phyloP scores from a whole-genome alignment of 495 filamentous ascomycete species.

The Neurospora sp. region DNA sequence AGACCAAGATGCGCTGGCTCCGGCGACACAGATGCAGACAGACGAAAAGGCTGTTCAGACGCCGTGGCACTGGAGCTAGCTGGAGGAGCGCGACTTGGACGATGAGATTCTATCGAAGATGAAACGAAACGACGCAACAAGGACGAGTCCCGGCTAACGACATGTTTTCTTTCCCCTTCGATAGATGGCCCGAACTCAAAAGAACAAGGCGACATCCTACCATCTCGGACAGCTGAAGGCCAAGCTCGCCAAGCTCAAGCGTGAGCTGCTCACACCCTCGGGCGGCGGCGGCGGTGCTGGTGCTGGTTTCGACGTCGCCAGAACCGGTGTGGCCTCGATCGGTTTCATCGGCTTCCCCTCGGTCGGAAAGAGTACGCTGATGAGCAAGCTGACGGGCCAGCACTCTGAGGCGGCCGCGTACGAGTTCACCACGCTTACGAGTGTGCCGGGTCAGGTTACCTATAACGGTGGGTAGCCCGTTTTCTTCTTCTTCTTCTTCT shows the following conservation, averaged over 20 bases:
- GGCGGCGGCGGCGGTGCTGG: constrained; percentile 71
- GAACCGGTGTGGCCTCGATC: constrained; percentile 94
- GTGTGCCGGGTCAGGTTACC: constrained; percentile 89
- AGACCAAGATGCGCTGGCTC: neutral
- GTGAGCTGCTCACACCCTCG: constrained; percentile 83
- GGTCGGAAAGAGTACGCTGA: constrained; percentile 94
- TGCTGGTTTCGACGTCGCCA: constrained; percentile 94
- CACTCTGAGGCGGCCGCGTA: constrained; percentile 96
- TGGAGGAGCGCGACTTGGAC: neutral
- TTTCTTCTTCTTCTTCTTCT: neutral
- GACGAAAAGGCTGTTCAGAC: neutral
- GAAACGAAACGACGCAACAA: neutral
- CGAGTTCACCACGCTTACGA: constrained; percentile 97
- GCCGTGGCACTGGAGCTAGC: neutral
- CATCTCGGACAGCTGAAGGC: constrained; percentile 87
- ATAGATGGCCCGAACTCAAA: constrained; percentile 90
- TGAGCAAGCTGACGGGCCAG: constrained; percentile 89
- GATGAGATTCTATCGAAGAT: constrained; percentile 7
- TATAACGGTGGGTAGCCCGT: constrained; percentile 59
- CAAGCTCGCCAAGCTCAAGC: constrained; percentile 94
- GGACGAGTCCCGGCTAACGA: neutral
- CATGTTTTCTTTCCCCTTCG: neutral
- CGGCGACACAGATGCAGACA: neutral
- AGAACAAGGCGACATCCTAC: constrained; percentile 95
- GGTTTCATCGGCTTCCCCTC: constrained; percentile 86